Evolutionary conservation across 2,329 filamentous ascomycete genomes (phyloP).

Genomic region (Arthroderma uncinatum): DNA sequence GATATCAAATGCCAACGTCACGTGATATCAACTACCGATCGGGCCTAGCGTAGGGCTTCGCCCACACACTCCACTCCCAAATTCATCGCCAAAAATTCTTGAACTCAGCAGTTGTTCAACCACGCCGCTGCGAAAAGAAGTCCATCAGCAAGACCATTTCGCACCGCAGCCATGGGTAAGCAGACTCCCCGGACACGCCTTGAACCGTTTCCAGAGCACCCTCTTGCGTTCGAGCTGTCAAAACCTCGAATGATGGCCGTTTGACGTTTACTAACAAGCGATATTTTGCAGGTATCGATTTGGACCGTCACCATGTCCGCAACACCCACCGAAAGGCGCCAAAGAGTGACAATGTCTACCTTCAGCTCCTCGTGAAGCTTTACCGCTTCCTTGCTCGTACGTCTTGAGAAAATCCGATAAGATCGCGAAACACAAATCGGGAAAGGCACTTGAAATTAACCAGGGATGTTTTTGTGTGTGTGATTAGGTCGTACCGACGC

Average conservation of each 20-base stretch:
- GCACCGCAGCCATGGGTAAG: slow-evolving; percentile 37
- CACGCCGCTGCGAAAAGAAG: slow-evolving; percentile 11
- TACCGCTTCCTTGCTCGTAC: slow-evolving; percentile 94
- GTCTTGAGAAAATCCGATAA: slow-evolving; percentile 28
- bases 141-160: slow-evolving; percentile 15
- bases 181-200: slow-evolving; percentile 6
- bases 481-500: slow-evolving; percentile 78
- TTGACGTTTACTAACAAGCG: background rate
- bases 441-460: slow-evolving; percentile 13
- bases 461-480: slow-evolving; percentile 3
- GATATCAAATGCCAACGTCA: background rate
- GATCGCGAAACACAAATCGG: background rate
- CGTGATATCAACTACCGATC: slow-evolving; percentile 10
- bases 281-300: slow-evolving; percentile 40
- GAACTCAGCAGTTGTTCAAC: slow-evolving; percentile 9
- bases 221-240: background rate
- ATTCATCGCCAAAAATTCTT: slow-evolving; percentile 9
- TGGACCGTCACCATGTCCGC: slow-evolving; percentile 53
- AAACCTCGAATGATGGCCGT: background rate
- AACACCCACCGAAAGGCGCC: slow-evolving; percentile 76
- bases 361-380: slow-evolving; percentile 95
- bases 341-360: slow-evolving; percentile 97
- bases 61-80: slow-evolving; percentile 24
- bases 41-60: slow-evolving; percentile 35
- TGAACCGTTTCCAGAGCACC: background rate